Evolutionary conservation across 306 rosid genomes (phyloP).

Genomic region (Prunus fruticosa): DNA sequence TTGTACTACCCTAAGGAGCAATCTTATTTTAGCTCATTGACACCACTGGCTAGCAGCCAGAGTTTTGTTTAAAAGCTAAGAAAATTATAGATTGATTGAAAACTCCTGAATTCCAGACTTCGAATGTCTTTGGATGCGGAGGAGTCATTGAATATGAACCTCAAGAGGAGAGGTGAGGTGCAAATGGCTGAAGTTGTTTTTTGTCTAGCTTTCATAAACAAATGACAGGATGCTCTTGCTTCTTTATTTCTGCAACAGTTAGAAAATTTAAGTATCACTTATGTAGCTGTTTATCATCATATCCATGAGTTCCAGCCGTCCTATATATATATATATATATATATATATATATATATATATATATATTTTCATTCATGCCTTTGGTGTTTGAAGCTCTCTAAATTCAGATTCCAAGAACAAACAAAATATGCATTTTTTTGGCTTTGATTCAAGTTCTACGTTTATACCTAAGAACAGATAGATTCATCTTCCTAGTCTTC

Average conservation of each 20-base stretch:
- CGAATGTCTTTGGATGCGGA: not conserved
- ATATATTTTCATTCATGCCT: not conserved
- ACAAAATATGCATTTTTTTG: not conserved
- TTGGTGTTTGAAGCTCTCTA: not conserved
- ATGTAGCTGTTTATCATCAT: not conserved
- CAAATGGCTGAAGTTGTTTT: not conserved
- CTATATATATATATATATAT: not conserved
- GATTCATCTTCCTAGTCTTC: not conserved
- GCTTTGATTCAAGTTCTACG: not conserved
- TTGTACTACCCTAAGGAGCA: too few species aligned
- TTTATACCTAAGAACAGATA: not conserved
- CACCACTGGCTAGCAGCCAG: too few species aligned
- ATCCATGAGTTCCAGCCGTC: too few species aligned
- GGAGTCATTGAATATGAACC: not conserved
- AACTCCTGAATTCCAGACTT: not conserved
- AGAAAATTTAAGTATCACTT: not conserved
- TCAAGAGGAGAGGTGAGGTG: not conserved
- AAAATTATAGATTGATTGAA: too few species aligned
- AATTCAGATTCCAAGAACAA: not conserved
- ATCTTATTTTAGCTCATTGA: too few species aligned
- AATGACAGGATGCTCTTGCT: not conserved
- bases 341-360: too few species aligned
- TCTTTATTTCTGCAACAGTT: not conserved
- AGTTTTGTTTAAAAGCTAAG: too few species aligned
- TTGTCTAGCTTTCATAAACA: not conserved